Conservation (phyloP, 2,329 filamentous ascomycete species). For the Fusarium sp. region DNA sequence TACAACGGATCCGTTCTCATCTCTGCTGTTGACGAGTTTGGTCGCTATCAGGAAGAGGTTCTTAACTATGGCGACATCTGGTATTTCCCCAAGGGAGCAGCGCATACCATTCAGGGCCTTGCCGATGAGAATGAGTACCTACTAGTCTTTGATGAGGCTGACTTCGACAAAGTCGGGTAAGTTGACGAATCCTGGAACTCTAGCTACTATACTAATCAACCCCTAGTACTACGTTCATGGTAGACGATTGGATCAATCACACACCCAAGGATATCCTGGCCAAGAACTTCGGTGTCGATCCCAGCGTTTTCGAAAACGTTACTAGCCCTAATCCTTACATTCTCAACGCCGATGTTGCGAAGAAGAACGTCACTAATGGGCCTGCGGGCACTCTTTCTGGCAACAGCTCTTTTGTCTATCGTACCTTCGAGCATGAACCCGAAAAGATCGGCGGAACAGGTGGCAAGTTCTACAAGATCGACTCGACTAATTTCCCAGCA, state of each 20-base stretch:
- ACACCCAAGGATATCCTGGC: slow-evolving; percentile 73
- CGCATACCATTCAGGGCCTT: slow-evolving; percentile 74
- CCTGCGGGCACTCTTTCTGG: slow-evolving; percentile 64
- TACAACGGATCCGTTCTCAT: slow-evolving; percentile 69
- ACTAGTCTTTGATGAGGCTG: slow-evolving; percentile 74
- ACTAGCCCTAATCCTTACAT: slow-evolving; percentile 73
- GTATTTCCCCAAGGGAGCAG: slow-evolving; percentile 76
- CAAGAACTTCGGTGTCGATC: slow-evolving; percentile 76
- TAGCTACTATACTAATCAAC: fast-evolving
- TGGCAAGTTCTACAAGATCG: slow-evolving; percentile 73
- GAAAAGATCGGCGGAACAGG: slow-evolving; percentile 71
- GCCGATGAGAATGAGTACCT: slow-evolving; percentile 77
- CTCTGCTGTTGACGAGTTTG: slow-evolving; percentile 73
- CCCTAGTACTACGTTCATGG: slow-evolving; percentile 74
- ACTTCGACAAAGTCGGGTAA: slow-evolving; percentile 73
- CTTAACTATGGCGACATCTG: slow-evolving; percentile 74
- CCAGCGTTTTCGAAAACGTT: slow-evolving; percentile 69
- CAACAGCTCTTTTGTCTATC: slow-evolving; percentile 73
- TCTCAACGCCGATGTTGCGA: slow-evolving; percentile 66
- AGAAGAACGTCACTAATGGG: slow-evolving; percentile 53
- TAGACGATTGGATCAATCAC: slow-evolving; percentile 78
- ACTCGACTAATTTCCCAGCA: slow-evolving; percentile 76
- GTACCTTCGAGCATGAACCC: slow-evolving; percentile 66
- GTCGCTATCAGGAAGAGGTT: slow-evolving; percentile 66
- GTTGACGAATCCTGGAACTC: slow-evolving; percentile 20